Evolutionary conservation across 148 eudicot species (phyloP), one percentile per base, ranked within the genome.

Genomic region (Cornus suecica): DNA sequence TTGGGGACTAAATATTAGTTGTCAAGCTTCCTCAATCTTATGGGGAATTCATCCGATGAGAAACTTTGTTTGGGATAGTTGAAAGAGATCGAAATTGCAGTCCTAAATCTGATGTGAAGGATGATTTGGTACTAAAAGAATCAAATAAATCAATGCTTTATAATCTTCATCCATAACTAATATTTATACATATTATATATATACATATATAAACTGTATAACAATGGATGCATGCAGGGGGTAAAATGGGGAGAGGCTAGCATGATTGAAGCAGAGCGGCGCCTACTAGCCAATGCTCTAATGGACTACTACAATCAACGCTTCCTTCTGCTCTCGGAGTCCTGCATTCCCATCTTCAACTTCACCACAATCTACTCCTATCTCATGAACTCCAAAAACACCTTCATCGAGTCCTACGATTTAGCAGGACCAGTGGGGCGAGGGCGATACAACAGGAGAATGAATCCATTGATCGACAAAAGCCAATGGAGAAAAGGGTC

Each of bases 221-320:
- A 37, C 42, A 37, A 37, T 37, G 42, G 9, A 37, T 37, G 10
- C 3, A 63, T 69, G 41, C 69, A 94, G 98, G 82, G 65, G 7
- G 98, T 88, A 4, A 70, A 84, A 77, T 94, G 98, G 98, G 98
- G 97, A n/a, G 75, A 88, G 52, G 74, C 83, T 74, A 88, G 80
- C 77, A 94, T 94, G 97, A 84, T 94, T 0, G 97, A 90, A 80
- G 97, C 98, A 5, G 98, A 94, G 32, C 86, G 90, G 3, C 88
- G 97, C 5, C 79, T 94, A 20, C 78, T 94, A 25, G 97, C 92
- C 8, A 94, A 87, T 30, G 97, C 98, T 0, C 76, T 94, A 5
- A 83, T 94, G 0, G 94, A 92, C 82, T 9, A 61, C 29, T 85
- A 90, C 0, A 94, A 94, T 74, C 84, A 87, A 68, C 76, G 93